A percentile compares a stretch with the other conserved stretches of the same genome.
These are phyloP conservation scores for Fraxinus floribunda DNA, from an alignment of 305 asterid species.

Conservation along the genomic window DNA sequence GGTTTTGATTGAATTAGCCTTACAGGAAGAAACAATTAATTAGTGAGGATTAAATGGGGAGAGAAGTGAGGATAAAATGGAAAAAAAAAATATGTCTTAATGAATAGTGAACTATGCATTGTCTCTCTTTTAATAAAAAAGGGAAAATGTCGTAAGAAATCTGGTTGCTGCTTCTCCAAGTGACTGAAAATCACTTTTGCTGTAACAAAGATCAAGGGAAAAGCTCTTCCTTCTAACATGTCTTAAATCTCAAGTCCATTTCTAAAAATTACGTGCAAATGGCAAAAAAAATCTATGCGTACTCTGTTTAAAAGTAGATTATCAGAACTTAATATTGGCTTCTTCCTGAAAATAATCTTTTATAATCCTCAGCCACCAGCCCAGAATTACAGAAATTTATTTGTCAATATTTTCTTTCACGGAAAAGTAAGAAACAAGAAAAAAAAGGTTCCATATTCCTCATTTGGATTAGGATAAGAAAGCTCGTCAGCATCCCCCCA, in stretches of 20 bases:
- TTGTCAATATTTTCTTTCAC: background rate
- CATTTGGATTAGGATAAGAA: conserved; percentile 9
- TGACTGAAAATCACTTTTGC: background rate
- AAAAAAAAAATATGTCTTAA: too few species aligned
- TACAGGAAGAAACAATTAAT: too few species aligned
- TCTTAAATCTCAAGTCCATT: conserved; percentile 18
- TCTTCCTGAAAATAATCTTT: background rate
- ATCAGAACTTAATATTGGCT: background rate
- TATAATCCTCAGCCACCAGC: background rate
- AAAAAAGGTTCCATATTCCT: background rate
- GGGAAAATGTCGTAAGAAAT: background rate
- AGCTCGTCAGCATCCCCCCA: background rate
- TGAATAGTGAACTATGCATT: too few species aligned
- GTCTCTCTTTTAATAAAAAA: too few species aligned
- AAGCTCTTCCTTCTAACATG: background rate
- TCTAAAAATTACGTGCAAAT: conserved; percentile 9
- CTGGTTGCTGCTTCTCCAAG: background rate
- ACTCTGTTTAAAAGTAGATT: background rate
- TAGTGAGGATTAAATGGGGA: too few species aligned
- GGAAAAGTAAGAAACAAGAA: background rate
- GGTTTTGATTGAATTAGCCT: too few species aligned
- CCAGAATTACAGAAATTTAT: background rate
- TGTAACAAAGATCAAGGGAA: background rate
- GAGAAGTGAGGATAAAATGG: too few species aligned
- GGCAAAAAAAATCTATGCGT: background rate